phyloP scores from a whole-genome alignment of 441 rosid species.

The Theobroma grandiflorum region DNA sequence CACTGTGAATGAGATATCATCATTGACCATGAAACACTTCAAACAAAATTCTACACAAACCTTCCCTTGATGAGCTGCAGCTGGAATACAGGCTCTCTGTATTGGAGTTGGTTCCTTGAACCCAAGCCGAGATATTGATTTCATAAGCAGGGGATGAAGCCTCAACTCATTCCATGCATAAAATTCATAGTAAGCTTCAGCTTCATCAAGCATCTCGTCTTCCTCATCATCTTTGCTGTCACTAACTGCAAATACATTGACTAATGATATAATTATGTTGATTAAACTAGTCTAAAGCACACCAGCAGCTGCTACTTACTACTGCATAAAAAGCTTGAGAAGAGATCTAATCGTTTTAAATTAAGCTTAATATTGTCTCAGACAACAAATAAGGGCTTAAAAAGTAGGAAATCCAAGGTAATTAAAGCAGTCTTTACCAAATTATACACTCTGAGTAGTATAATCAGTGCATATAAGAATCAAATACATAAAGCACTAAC shows the following conservation, averaged over 20 bases:
- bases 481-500: conserved; percentile 49
- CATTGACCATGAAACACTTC: conserved; percentile 18
- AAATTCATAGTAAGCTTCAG: conserved; percentile 54
- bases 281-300: neutral
- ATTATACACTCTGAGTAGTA: neutral
- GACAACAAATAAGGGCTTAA: neutral
- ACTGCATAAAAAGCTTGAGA: neutral
- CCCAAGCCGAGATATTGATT: conserved; percentile 72
- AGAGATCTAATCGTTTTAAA: neutral
- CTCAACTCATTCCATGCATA: conserved; percentile 86
- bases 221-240: conserved; percentile 42
- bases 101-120: conserved; percentile 93
- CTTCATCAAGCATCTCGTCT: conserved; percentile 59
- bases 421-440: conserved; percentile 1
- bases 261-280: conserved; percentile 12
- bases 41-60: conserved; percentile 45
- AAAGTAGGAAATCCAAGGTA: neutral
- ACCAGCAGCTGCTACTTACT: neutral
- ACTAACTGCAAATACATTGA: conserved; percentile 39
- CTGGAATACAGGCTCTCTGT: conserved; percentile 89
- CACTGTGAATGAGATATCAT: conserved; percentile 26
- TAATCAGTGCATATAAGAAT: neutral
- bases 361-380: neutral
- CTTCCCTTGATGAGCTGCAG: conserved; percentile 97
- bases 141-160: conserved; percentile 84